These are phyloP conservation scores for Colletotrichum liaoningense DNA, from an alignment of 2,329 filamentous ascomycete genomes.

Conservation along the genomic window DNA sequence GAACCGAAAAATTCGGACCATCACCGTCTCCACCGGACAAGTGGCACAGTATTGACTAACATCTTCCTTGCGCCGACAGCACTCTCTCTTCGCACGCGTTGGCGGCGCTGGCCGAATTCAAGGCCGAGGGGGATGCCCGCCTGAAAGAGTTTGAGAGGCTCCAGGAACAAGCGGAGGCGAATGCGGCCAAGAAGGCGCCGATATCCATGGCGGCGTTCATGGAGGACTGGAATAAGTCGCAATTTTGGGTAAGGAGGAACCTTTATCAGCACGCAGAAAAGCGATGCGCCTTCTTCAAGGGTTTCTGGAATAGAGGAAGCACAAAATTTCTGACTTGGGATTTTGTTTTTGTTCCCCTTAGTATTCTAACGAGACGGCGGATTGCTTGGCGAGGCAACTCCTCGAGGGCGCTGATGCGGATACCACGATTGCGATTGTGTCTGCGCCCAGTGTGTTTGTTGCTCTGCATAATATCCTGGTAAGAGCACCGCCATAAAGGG, in stretches of 20 bases:
- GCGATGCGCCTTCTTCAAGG: no score
- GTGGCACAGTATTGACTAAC: neutral
- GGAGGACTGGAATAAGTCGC: conserved; percentile 86
- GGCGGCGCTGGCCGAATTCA: conserved; percentile 78
- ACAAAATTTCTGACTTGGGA: no score
- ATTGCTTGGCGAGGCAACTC: conserved; percentile 71
- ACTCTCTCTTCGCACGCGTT: conserved; percentile 75
- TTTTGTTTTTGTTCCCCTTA: conserved; percentile 42
- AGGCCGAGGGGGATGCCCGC: conserved; percentile 76
- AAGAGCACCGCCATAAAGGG: conserved; percentile 16
- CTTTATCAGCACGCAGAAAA: no score
- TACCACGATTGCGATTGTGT: conserved; percentile 75
- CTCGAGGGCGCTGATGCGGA: conserved; percentile 68
- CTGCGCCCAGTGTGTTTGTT: conserved; percentile 81
- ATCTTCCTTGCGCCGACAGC: conserved; percentile 47
- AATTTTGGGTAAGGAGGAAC: conserved; percentile 77
- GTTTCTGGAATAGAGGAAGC: no score
- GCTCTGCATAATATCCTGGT: conserved; percentile 78
- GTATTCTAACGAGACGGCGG: conserved; percentile 81
- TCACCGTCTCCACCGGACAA: neutral
- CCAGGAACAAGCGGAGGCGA: conserved; percentile 68
- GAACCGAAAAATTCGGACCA: neutral
- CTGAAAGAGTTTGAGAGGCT: conserved; percentile 76
- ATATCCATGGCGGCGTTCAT: conserved; percentile 75
- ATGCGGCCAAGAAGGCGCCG: conserved; percentile 35